Conservation (phyloP, 2,329 filamentous ascomycete species). For the Alternaria sp. region DNA sequence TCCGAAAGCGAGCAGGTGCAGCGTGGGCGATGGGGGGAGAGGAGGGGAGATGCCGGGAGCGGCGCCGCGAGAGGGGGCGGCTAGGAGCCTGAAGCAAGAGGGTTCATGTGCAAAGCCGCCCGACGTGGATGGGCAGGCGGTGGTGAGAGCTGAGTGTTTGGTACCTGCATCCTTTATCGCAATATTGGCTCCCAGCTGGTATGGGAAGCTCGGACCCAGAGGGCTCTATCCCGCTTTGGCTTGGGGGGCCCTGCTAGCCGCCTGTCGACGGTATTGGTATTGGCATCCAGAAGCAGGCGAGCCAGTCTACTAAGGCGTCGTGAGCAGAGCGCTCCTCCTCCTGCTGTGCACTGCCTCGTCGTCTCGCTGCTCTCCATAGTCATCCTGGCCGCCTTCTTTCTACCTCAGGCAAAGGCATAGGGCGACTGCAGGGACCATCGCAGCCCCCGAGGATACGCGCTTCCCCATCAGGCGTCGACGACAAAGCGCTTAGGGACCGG, state of each 20-base stretch:
- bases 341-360: not conserved
- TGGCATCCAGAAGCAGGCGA: conserved; percentile 6
- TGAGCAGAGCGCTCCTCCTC: not conserved
- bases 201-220: conserved; percentile 6
- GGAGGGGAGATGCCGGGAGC: not conserved
- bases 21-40: not conserved
- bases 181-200: conserved; percentile 17
- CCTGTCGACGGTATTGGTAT: conserved; percentile 14
- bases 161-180: conserved; percentile 20
- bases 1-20: not conserved
- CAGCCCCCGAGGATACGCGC: conserved; percentile 10
- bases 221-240: conserved; percentile 13
- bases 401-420: not conserved
- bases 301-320: not conserved
- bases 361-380: not conserved
- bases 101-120: not conserved
- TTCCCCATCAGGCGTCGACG: conserved; percentile 13
- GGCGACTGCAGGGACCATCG: conserved; percentile 5
- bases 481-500: conserved; percentile 20
- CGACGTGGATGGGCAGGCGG: not conserved
- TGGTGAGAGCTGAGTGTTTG: not conserved
- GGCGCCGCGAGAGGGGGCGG: not conserved
- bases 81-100: not conserved
- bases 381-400: not conserved
- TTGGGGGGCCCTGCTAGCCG: conserved; percentile 19